Percentiles rank a stretch among this genome's conserved stretches.
Conservation (phyloP, 345 rosid genomes). For the Hypericum perforatum region DNA sequence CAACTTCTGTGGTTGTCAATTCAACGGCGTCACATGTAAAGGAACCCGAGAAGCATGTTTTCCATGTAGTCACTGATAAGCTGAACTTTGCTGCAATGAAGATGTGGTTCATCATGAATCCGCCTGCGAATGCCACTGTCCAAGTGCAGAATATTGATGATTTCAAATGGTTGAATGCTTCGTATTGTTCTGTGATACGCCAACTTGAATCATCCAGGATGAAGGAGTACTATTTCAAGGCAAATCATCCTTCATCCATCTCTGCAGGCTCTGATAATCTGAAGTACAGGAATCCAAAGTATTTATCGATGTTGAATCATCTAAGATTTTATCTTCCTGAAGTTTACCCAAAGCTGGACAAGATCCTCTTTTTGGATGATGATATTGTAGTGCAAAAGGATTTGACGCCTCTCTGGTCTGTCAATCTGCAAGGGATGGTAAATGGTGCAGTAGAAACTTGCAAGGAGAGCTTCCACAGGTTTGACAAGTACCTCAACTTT, state of each 20-base stretch:
- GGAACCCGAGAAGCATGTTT: constrained; percentile 77
- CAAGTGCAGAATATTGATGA: constrained; percentile 64
- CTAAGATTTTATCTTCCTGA: constrained; percentile 85
- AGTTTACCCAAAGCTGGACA: constrained; percentile 67
- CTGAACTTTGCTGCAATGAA: constrained; percentile 64
- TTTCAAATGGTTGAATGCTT: constrained; percentile 78
- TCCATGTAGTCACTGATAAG: constrained; percentile 93
- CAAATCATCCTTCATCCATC: constrained; percentile 58
- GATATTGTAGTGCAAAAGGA: constrained; percentile 86
- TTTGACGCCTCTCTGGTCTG: constrained; percentile 66
- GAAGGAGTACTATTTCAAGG: constrained; percentile 76
- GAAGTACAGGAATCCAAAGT: constrained; percentile 80
- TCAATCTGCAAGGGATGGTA: constrained; percentile 69
- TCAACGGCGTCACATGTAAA: constrained; percentile 60
- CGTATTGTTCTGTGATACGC: constrained; percentile 73
- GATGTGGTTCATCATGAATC: constrained; percentile 62
- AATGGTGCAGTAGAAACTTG: constrained; percentile 90
- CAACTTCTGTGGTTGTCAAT: constrained; percentile 92
- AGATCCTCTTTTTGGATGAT: constrained; percentile 73
- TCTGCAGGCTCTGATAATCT: constrained; percentile 63
- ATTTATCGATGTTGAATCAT: constrained; percentile 80
- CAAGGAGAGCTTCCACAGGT: constrained; percentile 88
- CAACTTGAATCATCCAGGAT: constrained; percentile 81
- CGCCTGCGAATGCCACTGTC: constrained; percentile 49
- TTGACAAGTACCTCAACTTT: constrained; percentile 97